Percentiles rank a stretch among this genome's conserved stretches.
These are phyloP conservation scores for Fusarium abutilonis DNA, from an alignment of 2,329 filamentous ascomycete genomes.

Conservation along the genomic window DNA sequence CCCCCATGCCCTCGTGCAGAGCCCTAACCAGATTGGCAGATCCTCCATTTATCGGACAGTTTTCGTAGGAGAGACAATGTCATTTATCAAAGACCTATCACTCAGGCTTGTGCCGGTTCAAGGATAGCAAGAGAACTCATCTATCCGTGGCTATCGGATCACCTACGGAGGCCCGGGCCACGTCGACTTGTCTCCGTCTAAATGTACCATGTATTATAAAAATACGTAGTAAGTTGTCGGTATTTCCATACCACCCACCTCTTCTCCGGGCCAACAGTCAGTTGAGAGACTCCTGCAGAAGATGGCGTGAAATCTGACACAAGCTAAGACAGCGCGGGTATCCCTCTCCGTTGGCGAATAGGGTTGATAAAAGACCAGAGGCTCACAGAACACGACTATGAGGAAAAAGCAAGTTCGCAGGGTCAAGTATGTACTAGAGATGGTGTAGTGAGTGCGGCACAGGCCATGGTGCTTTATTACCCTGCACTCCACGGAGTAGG, in stretches of 20 bases:
- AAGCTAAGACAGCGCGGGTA: conserved; percentile 17
- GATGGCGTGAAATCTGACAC: conserved; percentile 25
- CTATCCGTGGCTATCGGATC: conserved; percentile 17
- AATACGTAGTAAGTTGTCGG: not conserved
- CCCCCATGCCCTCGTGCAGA: conserved; percentile 33
- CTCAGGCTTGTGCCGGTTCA: not conserved
- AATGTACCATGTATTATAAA: not conserved
- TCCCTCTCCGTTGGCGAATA: conserved; percentile 18
- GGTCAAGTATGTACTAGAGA: conserved; percentile 1
- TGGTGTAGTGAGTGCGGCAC: conserved; percentile 27
- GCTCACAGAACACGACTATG: conserved; percentile 21
- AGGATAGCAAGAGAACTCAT: not conserved
- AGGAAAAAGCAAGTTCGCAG: conserved; percentile 37
- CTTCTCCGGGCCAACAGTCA: not conserved
- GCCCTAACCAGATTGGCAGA: conserved; percentile 25
- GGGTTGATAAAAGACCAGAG: conserved; percentile 7
- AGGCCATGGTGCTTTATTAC: conserved; percentile 5
- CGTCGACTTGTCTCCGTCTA: conserved; percentile 3
- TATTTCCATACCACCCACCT: not conserved
- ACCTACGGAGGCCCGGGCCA: conserved; percentile 26
- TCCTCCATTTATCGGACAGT: conserved; percentile 13
- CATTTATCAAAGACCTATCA: not conserved
- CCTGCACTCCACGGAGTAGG: too few species aligned
- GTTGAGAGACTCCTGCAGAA: not conserved
- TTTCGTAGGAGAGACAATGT: not conserved